Evolutionary conservation across 306 rosid genomes (phyloP).

Genomic region (Ammopiptanthus mongolicus): DNA sequence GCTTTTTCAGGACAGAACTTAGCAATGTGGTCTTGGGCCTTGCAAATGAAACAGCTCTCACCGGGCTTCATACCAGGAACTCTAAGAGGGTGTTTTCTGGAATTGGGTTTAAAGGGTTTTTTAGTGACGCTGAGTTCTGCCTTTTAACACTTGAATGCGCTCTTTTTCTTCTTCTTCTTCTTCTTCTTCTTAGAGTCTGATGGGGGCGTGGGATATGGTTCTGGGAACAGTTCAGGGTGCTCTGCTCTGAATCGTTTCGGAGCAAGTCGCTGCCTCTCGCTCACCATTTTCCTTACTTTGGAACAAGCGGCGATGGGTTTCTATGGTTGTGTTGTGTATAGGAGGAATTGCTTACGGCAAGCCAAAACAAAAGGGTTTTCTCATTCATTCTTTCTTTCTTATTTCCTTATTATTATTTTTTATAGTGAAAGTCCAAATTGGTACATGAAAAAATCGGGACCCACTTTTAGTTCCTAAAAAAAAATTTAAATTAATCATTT

Average conservation of each 20-base stretch:
- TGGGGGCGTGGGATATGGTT: constrained; percentile 46
- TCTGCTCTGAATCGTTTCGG: constrained; percentile 49
- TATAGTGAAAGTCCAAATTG: no score
- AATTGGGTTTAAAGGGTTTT: constrained; percentile 27
- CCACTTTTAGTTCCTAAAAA: no score
- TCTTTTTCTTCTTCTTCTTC: constrained; percentile 28
- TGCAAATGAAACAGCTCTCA: constrained; percentile 83
- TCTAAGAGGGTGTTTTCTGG: constrained; percentile 58
- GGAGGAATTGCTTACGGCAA: background rate
- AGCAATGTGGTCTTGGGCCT: constrained; percentile 67
- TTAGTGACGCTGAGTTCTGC: constrained; percentile 23
- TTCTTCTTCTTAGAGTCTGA: constrained; percentile 70
- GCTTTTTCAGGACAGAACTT: constrained; percentile 66
- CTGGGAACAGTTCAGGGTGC: constrained; percentile 48
- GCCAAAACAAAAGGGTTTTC: background rate
- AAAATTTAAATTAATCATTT: no score
- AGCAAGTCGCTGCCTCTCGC: constrained; percentile 70
- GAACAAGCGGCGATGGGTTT: background rate
- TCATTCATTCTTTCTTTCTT: no score
- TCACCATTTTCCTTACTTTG: constrained; percentile 49
- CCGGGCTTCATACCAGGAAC: constrained; percentile 98
- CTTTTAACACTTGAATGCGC: constrained; percentile 38
- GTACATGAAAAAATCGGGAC: no score
- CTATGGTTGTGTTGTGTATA: background rate
- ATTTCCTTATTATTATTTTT: no score